phyloP scores from a whole-genome alignment of 768 basidiomycete species.

The Tulasnella sp. region DNA sequence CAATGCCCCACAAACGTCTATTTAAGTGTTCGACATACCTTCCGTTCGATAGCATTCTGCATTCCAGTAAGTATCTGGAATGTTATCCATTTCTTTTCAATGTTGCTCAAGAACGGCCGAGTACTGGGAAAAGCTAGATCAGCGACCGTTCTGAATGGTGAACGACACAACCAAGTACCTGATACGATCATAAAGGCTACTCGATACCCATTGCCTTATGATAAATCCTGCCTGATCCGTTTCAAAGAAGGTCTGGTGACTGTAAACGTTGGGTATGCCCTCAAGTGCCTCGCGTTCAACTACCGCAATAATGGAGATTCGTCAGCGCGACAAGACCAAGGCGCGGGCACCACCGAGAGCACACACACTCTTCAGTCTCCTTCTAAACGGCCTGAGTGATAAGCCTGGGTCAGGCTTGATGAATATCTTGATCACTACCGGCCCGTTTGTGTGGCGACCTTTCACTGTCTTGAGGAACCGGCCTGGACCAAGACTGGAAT shows the following conservation, averaged over 20 bases:
- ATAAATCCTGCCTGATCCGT: constrained; percentile 95
- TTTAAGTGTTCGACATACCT: constrained; percentile 29
- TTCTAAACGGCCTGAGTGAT: constrained; percentile 63
- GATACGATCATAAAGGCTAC: constrained; percentile 92
- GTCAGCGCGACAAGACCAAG: constrained; percentile 9
- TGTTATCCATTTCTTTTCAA: constrained; percentile 98
- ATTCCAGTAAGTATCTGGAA: constrained; percentile 86
- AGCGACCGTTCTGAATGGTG: not conserved
- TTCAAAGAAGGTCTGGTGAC: constrained; percentile 83
- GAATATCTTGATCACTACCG: constrained; percentile 81
- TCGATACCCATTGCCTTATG: constrained; percentile 88
- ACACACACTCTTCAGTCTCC: constrained; percentile 59
- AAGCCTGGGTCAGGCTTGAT: constrained; percentile 83
- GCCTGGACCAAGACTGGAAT: constrained; percentile 54
- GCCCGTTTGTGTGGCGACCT: constrained; percentile 35
- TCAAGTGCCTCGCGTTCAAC: constrained; percentile 77
- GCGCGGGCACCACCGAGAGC: not conserved
- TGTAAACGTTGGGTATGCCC: constrained; percentile 83
- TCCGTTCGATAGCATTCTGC: constrained; percentile 70
- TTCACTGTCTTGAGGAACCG: constrained; percentile 53
- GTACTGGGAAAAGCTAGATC: constrained; percentile 49
- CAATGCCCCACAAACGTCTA: not conserved
- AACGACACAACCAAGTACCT: constrained; percentile 48
- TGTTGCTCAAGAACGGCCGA: constrained; percentile 79
- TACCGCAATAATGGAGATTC: constrained; percentile 30